These are phyloP conservation scores for Immersiporthe knoxdaviesiana DNA, from an alignment of 2,329 filamentous ascomycete species.

Conservation along the genomic window DNA sequence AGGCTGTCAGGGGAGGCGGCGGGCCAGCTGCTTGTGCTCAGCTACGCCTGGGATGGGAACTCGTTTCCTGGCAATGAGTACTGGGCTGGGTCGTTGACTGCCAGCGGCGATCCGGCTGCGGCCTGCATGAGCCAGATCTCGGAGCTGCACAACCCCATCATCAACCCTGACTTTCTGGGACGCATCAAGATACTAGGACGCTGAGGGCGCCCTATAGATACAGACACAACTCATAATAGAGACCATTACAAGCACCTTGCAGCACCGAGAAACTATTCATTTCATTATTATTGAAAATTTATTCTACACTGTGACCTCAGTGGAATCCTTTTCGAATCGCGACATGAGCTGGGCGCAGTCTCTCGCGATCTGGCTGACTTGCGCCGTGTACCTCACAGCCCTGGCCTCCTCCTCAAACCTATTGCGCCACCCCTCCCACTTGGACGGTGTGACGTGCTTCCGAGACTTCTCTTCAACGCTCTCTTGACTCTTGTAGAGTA, in stretches of 20 bases:
- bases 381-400: not conserved
- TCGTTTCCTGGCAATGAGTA: slow-evolving; percentile 41
- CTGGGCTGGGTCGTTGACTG: slow-evolving; percentile 33
- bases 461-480: too few species aligned
- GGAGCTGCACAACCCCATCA: slow-evolving; percentile 39
- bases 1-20: slow-evolving; percentile 31
- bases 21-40: slow-evolving; percentile 36
- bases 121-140: slow-evolving; percentile 41
- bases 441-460: not conserved
- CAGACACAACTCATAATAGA: not conserved
- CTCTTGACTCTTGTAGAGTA: not conserved
- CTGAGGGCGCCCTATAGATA: not conserved
- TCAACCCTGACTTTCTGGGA: slow-evolving; percentile 36
- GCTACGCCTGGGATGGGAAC: slow-evolving; percentile 41
- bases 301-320: not conserved
- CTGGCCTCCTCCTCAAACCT: too few species aligned
- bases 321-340: not conserved
- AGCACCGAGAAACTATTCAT: too few species aligned
- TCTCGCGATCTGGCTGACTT: not conserved
- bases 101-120: slow-evolving; percentile 39
- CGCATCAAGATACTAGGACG: slow-evolving; percentile 33
- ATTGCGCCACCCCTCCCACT: slow-evolving; percentile 11
- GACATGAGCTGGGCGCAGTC: slow-evolving; percentile 9
- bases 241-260: too few species aligned
- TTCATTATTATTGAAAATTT: too few species aligned